Evolutionary conservation across 192 early-diverging fungal species (phyloP).

Genomic region (Linnemannia elongata): DNA sequence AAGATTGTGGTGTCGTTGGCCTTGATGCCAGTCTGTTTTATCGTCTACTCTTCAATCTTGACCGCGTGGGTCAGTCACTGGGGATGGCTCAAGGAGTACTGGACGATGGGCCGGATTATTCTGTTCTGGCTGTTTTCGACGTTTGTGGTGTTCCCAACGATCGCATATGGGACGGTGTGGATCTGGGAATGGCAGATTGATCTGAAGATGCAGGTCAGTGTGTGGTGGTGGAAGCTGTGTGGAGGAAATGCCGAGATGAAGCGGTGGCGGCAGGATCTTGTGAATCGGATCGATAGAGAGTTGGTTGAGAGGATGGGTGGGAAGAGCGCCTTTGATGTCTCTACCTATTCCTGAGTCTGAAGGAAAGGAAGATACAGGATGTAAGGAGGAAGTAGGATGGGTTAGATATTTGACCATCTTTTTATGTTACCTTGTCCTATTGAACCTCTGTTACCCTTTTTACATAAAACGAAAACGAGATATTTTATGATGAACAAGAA

Average conservation of each 20-base stretch:
- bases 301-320: conserved; percentile 42
- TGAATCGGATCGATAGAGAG: conserved; percentile 12
- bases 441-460: no score
- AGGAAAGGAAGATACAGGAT: not conserved
- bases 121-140: conserved; percentile 37
- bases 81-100: conserved; percentile 5
- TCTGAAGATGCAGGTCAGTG: conserved; percentile 47
- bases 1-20: conserved; percentile 57
- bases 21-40: conserved; percentile 50
- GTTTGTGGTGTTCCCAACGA: conserved; percentile 31
- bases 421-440: no score
- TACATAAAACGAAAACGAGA: no score
- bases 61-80: conserved; percentile 20
- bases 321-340: conserved; percentile 34
- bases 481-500: no score
- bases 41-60: conserved; percentile 35
- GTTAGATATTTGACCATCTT: not conserved
- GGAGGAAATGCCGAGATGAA: conserved; percentile 54
- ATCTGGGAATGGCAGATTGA: conserved; percentile 57
- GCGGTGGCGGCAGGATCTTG: conserved; percentile 43
- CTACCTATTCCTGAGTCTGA: conserved; percentile 10
- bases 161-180: conserved; percentile 43
- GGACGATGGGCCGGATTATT: conserved; percentile 29
- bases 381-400: not conserved
- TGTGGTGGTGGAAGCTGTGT: conserved; percentile 54